These are phyloP conservation scores for Globisporangium paroecandrum DNA, from an alignment of 352 stramenopile genomes.

Conservation along the genomic window DNA sequence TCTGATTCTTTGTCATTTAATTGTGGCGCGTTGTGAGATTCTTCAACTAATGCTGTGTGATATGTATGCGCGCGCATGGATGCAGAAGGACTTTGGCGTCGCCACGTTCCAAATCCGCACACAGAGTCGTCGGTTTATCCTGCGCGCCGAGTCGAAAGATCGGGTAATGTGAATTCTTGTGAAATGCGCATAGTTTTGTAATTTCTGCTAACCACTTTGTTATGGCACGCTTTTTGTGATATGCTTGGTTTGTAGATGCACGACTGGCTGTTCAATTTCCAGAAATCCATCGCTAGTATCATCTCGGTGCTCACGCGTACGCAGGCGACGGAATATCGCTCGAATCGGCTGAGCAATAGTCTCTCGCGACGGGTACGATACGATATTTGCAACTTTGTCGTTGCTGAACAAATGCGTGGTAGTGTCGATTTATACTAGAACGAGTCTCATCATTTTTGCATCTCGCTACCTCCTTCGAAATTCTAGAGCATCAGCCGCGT, in stretches of 20 bases:
- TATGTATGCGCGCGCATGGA: background rate
- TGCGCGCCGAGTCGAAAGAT: slow-evolving; percentile 80
- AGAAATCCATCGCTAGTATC: slow-evolving; percentile 87
- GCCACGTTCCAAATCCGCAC: slow-evolving; percentile 82
- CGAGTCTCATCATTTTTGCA: background rate
- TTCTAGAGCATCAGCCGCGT: slow-evolving; percentile 61
- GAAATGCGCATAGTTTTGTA: background rate
- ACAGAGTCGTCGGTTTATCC: slow-evolving; percentile 69
- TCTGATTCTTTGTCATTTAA: slow-evolving; percentile 10
- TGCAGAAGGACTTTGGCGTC: slow-evolving; percentile 79
- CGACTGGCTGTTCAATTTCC: slow-evolving; percentile 88
- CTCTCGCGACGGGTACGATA: slow-evolving; percentile 52
- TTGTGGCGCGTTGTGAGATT: slow-evolving; percentile 4
- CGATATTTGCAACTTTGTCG: background rate
- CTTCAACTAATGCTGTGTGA: no score
- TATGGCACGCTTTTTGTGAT: background rate
- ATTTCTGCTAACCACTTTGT: background rate
- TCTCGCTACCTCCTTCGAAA: slow-evolving; percentile 4
- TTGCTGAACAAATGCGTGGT: background rate
- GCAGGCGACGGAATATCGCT: slow-evolving; percentile 46
- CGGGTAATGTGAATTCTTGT: slow-evolving; percentile 34
- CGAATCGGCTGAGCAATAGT: slow-evolving; percentile 46
- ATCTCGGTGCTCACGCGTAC: slow-evolving; percentile 69
- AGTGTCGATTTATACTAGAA: background rate
- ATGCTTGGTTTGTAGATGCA: slow-evolving; percentile 55